Base-by-base conservation (phyloP, 345 rosid species). In the Eucalyptus regnans region DNA sequence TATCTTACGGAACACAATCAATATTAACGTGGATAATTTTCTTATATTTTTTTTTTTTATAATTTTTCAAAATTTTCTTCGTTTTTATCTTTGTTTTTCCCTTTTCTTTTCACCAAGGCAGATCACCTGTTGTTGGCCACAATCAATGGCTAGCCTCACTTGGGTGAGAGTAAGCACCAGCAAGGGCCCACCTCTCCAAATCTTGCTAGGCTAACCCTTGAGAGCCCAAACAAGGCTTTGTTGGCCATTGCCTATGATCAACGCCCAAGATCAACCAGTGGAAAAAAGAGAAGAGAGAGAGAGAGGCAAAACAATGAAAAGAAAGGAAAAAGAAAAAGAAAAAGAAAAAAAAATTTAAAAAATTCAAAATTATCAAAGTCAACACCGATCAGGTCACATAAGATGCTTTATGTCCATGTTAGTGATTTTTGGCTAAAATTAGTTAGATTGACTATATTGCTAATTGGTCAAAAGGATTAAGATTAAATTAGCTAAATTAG, bases 211-310 rank as follows among this genome's bases (percentile, higher is more conserved):
- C 62, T 56, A 56, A 52, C 20, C 25, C 58, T 52, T 52, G 10
- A 52, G 58, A 52, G 9, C 62, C 29, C 29, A 56, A 56, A 56
- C 3, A 1, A 56, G 29, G 29, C 62, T 56, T 62, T 60, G 6
- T n/a, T 27, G n/a, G 68, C 16, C 68, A 27, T 60, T 29, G 31
- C 68, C 4, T 27, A 29, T 27, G 33, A 27, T 27, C 0, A 2
- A 2, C 7, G 8, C 15, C 31, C 15, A 6, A 0, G 16, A 64
- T 64, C 0, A 15, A 0, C 16, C 1, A 64, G 1, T 64, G 37
- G 10, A 4, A 64, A 64, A 64, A 64, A 31, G 3, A 64, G 4
- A 15, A 64, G 9, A 4, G 8, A 15, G 1, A 43, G 44, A 43
- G 7, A 14, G 12, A 60, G 3, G 3, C 1, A 25, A 60, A 60